These are phyloP conservation scores for Trypanosoma melophagium DNA, from an alignment of 208 protist genomes.

Conservation along the genomic window DNA sequence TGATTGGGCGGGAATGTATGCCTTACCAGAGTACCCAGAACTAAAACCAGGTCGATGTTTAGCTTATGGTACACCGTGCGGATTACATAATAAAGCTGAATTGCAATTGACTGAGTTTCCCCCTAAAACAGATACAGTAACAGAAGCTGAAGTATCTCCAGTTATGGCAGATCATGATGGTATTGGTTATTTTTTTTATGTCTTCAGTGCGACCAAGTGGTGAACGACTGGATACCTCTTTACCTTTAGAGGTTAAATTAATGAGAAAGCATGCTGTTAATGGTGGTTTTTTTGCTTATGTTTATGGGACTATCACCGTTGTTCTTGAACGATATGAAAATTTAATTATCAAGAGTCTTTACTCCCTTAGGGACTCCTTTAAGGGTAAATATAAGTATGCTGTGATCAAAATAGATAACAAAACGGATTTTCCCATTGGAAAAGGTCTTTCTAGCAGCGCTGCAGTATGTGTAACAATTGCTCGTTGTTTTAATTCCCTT, in stretches of 20 bases:
- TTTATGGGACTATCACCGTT: conserved; percentile 26
- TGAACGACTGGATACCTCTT: not conserved
- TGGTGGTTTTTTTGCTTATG: conserved; percentile 35
- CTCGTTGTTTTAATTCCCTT: conserved; percentile 30
- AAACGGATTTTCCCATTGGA: conserved; percentile 28
- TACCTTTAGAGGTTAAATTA: conserved; percentile 3
- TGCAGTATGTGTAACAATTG: conserved; percentile 38
- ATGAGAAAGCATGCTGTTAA: conserved; percentile 3
- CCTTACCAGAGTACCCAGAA: not conserved
- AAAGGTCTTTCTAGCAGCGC: conserved; percentile 44
- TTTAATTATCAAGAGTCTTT: conserved; percentile 3
- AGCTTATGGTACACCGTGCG: conserved; percentile 8
- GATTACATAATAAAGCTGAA: conserved; percentile 17
- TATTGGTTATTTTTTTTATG: not conserved
- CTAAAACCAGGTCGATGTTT: conserved; percentile 21
- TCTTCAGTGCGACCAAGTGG: not conserved
- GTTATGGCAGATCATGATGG: not conserved
- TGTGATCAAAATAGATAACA: not conserved
- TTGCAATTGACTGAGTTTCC: not conserved
- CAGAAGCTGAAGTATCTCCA: not conserved
- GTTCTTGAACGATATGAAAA: conserved; percentile 9
- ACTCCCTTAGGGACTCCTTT: not conserved
- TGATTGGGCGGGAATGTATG: conserved; percentile 40
- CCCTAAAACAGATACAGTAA: not conserved
- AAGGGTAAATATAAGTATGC: not conserved